Conservation (phyloP, 192 early-diverging fungal genomes). For the Geosiphon pyriformis region DNA sequence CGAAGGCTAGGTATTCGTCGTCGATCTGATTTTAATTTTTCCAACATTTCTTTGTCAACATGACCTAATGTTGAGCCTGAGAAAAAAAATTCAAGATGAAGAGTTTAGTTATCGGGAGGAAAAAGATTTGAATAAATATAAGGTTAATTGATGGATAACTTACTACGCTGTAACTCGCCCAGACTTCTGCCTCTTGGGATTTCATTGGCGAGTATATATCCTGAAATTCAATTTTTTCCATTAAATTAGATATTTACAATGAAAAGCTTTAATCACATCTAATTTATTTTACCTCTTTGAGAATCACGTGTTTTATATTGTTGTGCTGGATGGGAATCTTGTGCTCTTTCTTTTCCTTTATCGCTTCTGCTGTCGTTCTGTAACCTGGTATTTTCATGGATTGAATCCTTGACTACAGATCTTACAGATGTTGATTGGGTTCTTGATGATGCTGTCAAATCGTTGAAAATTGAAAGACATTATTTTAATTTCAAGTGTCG, state of each 20-base stretch:
- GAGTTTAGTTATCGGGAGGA: background rate
- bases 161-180: background rate
- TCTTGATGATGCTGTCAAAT: background rate
- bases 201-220: background rate
- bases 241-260: background rate
- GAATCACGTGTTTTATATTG: background rate
- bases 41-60: no score
- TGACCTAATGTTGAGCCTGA: no score
- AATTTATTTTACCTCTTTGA: background rate
- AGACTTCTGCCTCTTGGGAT: background rate
- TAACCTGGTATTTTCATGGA: background rate
- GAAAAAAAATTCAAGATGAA: background rate
- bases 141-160: background rate
- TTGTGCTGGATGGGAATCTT: no score
- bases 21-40: no score
- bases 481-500: background rate
- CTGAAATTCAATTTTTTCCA: background rate
- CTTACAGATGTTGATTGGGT: background rate
- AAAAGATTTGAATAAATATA: background rate
- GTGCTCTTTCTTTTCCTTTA: slow-evolving; percentile 3
- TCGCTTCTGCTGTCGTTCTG: background rate
- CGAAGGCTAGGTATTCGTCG: no score
- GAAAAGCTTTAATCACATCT: background rate
- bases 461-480: background rate
- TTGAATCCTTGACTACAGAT: background rate